Evolutionary conservation across 1,284 basidiomycete genomes (phyloP).

Genomic region (Gymnopus androsaceus): DNA sequence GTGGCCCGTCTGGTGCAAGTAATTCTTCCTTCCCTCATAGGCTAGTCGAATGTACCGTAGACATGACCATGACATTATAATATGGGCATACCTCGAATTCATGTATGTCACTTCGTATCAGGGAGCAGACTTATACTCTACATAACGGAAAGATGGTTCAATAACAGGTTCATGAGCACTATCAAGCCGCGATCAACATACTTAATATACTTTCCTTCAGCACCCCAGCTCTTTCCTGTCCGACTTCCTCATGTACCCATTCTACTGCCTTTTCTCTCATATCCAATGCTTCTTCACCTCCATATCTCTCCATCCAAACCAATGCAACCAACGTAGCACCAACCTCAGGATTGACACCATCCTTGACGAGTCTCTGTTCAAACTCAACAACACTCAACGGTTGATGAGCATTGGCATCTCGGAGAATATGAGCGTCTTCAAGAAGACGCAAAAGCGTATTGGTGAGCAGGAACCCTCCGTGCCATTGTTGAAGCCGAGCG

Average conservation of each 20-base stretch:
- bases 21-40: too few species aligned
- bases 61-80: too few species aligned
- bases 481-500: constrained; percentile 1
- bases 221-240: not conserved
- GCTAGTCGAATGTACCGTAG: too few species aligned
- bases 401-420: not conserved
- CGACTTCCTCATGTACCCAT: not conserved
- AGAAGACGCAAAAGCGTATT: not conserved
- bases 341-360: not conserved
- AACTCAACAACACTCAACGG: too few species aligned
- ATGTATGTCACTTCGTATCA: too few species aligned
- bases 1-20: too few species aligned
- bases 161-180: too few species aligned
- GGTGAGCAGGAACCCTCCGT: constrained; percentile 1
- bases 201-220: not conserved
- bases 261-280: constrained; percentile 4
- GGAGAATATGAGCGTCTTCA: not conserved
- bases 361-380: not conserved
- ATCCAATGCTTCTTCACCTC: not conserved
- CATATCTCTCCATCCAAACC: constrained; percentile 3
- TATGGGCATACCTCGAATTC: too few species aligned
- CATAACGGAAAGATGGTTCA: too few species aligned
- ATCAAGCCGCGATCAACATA: too few species aligned
- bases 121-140: too few species aligned
- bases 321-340: not conserved